A percentile compares a stretch with the other conserved stretches of the same genome.
Evolutionary conservation across 331 rosid species (phyloP).

Genomic region (Arachis monticola): DNA sequence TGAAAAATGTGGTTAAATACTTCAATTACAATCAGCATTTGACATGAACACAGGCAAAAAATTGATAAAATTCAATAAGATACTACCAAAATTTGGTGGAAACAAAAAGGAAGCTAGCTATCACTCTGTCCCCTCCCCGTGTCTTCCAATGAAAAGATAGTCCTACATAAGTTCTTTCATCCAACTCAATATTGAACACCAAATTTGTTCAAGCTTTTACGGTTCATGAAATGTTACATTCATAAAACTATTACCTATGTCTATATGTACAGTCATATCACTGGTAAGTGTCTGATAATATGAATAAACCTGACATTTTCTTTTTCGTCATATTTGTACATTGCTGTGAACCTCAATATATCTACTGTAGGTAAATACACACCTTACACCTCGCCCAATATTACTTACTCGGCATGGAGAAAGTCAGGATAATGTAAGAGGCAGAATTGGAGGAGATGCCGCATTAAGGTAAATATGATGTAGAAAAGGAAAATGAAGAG

Average conservation of each 20-base stretch:
- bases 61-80: not conserved
- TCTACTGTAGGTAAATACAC: constrained; percentile 83
- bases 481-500: constrained; percentile 5
- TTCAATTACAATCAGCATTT: constrained; percentile 27
- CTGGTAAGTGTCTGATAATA: not conserved
- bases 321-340: constrained; percentile 21
- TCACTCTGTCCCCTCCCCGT: not conserved
- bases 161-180: not conserved
- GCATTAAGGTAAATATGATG: constrained; percentile 63
- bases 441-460: constrained; percentile 92
- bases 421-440: constrained; percentile 96
- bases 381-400: constrained; percentile 98
- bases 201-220: too few species aligned
- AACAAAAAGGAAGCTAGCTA: not conserved
- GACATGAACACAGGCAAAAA: not conserved
- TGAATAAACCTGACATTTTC: constrained; percentile 18
- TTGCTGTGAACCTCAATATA: constrained; percentile 32
- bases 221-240: too few species aligned
- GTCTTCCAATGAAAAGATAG: not conserved
- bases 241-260: constrained; percentile 6
- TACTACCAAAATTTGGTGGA: not conserved
- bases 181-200: too few species aligned
- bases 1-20: constrained; percentile 31
- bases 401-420: constrained; percentile 98
- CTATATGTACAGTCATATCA: not conserved